Percentiles rank a stretch among this genome's conserved stretches.
phyloP scores from a whole-genome alignment of 768 basidiomycete species.

The Rhizopogon sp. region DNA sequence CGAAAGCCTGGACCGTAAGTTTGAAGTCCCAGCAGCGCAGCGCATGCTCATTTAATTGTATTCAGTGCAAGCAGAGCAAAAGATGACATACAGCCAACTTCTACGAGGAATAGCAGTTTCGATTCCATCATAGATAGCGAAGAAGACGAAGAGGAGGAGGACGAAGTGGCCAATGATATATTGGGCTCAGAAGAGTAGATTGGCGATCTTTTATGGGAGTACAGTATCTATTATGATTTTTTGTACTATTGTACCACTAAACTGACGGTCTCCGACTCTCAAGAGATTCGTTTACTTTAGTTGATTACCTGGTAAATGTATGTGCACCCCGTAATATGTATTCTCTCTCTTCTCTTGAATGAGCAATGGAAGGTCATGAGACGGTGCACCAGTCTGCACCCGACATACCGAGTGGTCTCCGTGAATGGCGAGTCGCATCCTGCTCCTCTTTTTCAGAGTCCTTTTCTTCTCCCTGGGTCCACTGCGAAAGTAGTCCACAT shows the following conservation, averaged over 20 bases:
- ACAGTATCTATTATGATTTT: slow-evolving; percentile 2
- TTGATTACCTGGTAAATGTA: too few relatives aligned
- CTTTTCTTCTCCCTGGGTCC: too few relatives aligned
- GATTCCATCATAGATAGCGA: slow-evolving; percentile 55
- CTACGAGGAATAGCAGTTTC: slow-evolving; percentile 15
- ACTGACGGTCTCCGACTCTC: too few relatives aligned
- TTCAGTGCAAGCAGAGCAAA: slow-evolving; percentile 12
- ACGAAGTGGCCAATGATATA: slow-evolving; percentile 42
- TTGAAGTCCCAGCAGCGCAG: not conserved
- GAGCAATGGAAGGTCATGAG: too few relatives aligned
- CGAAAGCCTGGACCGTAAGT: slow-evolving; percentile 9
- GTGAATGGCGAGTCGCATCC: too few relatives aligned
- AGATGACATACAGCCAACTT: slow-evolving; percentile 9
- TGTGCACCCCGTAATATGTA: too few relatives aligned
- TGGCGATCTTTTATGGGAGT: not conserved
- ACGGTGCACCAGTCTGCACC: too few relatives aligned
- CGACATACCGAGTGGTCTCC: too few relatives aligned
- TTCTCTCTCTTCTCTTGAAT: too few relatives aligned
- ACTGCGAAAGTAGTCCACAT: too few relatives aligned
- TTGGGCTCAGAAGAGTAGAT: slow-evolving; percentile 27
- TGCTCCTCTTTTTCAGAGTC: too few relatives aligned
- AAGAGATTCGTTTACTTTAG: too few relatives aligned
- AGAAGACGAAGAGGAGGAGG: slow-evolving; percentile 39
- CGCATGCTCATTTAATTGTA: not conserved
- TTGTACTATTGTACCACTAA: not conserved